Conservation (phyloP, 441 rosid genomes). For the Pelargonium citronellum region DNA sequence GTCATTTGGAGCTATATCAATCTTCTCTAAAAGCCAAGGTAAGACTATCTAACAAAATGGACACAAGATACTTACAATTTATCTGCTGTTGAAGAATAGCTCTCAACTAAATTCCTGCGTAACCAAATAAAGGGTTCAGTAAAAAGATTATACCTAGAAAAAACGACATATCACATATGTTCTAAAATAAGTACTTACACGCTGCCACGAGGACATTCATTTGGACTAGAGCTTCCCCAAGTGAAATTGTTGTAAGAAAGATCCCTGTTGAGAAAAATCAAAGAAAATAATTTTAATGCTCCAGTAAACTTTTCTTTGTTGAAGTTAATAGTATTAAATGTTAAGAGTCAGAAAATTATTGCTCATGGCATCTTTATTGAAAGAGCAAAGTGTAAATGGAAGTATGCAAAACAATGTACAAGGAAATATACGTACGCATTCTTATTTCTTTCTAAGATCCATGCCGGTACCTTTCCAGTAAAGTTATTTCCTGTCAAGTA, state of each 20-base stretch:
- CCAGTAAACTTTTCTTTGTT: not conserved
- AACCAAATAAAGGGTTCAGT: slow-evolving; percentile 13
- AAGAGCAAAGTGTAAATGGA: not conserved
- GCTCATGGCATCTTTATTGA: not conserved
- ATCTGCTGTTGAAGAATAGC: slow-evolving; percentile 39
- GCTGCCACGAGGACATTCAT: slow-evolving; percentile 49
- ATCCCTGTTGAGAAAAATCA: slow-evolving; percentile 48
- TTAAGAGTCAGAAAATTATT: slow-evolving; percentile 2
- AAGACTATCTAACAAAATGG: slow-evolving; percentile 3
- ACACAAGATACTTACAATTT: slow-evolving; percentile 47
- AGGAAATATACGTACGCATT: slow-evolving; percentile 45
- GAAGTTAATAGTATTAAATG: slow-evolving; percentile 1
- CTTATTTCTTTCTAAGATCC: slow-evolving; percentile 54
- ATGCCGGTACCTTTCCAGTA: slow-evolving; percentile 55
- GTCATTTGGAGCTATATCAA: not conserved
- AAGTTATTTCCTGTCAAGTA: slow-evolving; percentile 73
- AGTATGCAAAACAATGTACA: not conserved
- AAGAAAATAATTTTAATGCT: not conserved
- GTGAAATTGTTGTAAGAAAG: slow-evolving; percentile 72
- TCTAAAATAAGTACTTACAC: slow-evolving; percentile 43
- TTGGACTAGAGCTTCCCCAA: slow-evolving; percentile 49
- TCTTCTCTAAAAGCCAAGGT: not conserved
- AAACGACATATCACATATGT: not conserved
- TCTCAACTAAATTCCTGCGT: slow-evolving; percentile 73
- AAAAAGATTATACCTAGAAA: not conserved